Evolutionary conservation across 257 asterid species (phyloP), one percentile per base, ranked within the genome.

Genomic region (Scutellaria baicalensis): DNA sequence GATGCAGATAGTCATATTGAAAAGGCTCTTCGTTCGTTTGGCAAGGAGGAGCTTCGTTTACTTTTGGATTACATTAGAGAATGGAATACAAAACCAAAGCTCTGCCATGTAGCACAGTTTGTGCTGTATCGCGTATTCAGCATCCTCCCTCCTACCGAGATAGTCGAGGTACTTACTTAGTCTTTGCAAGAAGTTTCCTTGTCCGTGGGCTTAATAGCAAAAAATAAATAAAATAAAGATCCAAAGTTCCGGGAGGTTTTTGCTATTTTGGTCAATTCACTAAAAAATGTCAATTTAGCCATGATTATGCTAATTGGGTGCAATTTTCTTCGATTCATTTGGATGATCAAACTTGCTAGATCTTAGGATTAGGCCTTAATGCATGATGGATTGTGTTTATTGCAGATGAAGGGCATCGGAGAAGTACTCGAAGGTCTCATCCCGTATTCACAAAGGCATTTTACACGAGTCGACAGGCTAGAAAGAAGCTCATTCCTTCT

Each of bases 21-120:
- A 61, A 85, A 87, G 77, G 95, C 92, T 54, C 78, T 93, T 45
- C 38, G 40, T 66, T 79, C 83, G 57, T 81, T 93, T 68, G 73
- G 77, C 68, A 86, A 82, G 80, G 95, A 93, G 72, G 89, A 93
- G 72, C 57, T 84, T 42, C 75, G 45, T 43, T 39, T 76, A 75
- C 91, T 93, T 76, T 66, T 93, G 83, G 96, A 87, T 73, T 93
- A 91, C 74, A 73, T 87, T 55, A 78, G 91, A 72, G 99, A 91
- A 68, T 93, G 99, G 97, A 93, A 93, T 65, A 82, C 97, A 42
- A 93, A 93, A 70, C 96, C 99, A 33, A 93, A 89, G 80, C 75
- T 78, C 57, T 93, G 96, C 60, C 96, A 87, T 62, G 57, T 86
- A 69, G 97, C 97, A 17, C 99, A 93, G 57, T 83, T 55, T 77